Conservation (phyloP, 1,284 basidiomycete species). For the Microbotryum scabiosae region DNA sequence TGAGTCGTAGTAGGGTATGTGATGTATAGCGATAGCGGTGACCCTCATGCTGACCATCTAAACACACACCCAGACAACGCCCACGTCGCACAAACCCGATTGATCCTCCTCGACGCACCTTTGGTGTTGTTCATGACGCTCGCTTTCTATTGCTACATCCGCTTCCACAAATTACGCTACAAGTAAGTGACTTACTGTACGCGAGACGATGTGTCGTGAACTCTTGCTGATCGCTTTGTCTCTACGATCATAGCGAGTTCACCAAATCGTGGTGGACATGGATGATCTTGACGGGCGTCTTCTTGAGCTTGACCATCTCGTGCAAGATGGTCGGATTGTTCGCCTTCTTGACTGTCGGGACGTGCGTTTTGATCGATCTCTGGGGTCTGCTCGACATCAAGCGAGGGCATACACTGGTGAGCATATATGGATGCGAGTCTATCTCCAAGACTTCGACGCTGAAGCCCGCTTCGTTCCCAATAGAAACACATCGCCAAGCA, state of each 20-base stretch:
- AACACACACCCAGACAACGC: slow-evolving; percentile 65
- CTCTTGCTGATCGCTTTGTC: no score
- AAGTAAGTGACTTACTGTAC: slow-evolving; percentile 45
- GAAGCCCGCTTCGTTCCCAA: slow-evolving; percentile 2
- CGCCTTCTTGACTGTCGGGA: slow-evolving; percentile 79
- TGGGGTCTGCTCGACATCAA: slow-evolving; percentile 89
- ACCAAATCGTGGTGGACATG: slow-evolving; percentile 87
- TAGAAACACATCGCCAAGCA: slow-evolving; percentile 85
- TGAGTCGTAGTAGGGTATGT: slow-evolving; percentile 36
- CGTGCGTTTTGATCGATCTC: slow-evolving; percentile 84
- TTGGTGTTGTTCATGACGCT: slow-evolving; percentile 93
- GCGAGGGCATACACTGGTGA: slow-evolving; percentile 72
- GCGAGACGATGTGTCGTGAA: neutral
- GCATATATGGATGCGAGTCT: slow-evolving; percentile 33
- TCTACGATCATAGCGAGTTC: slow-evolving; percentile 64
- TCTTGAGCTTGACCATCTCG: slow-evolving; percentile 90
- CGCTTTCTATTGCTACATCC: slow-evolving; percentile 88
- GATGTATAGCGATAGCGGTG: neutral
- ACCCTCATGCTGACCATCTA: neutral
- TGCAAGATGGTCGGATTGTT: slow-evolving; percentile 98
- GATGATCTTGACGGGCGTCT: slow-evolving; percentile 81
- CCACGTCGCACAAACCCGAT: slow-evolving; percentile 86
- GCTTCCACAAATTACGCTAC: slow-evolving; percentile 92
- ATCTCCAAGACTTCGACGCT: neutral
- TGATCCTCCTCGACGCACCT: slow-evolving; percentile 91